phyloP scores from a whole-genome alignment of 768 basidiomycete species.

The Termitomyces sp. region DNA sequence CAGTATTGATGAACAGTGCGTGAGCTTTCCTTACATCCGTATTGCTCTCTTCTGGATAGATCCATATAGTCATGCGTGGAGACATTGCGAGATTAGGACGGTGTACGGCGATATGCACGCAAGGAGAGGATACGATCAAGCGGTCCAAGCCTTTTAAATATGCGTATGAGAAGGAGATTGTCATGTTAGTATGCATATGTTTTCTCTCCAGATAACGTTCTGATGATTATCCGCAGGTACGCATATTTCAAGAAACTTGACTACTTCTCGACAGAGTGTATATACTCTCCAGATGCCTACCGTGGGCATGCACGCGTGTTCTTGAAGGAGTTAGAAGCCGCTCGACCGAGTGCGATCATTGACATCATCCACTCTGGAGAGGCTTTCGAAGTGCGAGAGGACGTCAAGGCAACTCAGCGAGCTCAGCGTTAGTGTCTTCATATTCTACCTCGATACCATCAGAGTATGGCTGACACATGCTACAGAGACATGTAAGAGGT shows the following conservation, averaged over 20 bases:
- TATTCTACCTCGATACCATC: not conserved
- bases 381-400: constrained; percentile 81
- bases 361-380: constrained; percentile 98
- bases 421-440: constrained; percentile 63
- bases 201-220: not conserved
- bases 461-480: constrained; percentile 2
- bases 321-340: constrained; percentile 92
- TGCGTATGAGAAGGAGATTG: constrained; percentile 98
- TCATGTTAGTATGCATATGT: constrained; percentile 64
- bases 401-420: constrained; percentile 82
- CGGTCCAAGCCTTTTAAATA: constrained; percentile 99
- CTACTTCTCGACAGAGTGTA: constrained; percentile 99
- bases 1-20: constrained; percentile 97
- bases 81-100: constrained; percentile 93
- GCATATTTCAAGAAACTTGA: constrained; percentile 99
- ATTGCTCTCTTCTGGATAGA: not conserved
- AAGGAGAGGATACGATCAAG: constrained; percentile 94
- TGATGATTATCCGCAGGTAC: constrained; percentile 57
- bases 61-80: constrained; percentile 91
- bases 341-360: constrained; percentile 92
- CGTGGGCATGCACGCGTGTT: constrained; percentile 94
- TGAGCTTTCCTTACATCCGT: constrained; percentile 9
- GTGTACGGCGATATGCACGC: constrained; percentile 92
- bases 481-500: constrained; percentile 85
- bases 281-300: constrained; percentile 98